Evolutionary conservation across 768 basidiomycete species (phyloP).

Genomic region (Crucibulum laeve): DNA sequence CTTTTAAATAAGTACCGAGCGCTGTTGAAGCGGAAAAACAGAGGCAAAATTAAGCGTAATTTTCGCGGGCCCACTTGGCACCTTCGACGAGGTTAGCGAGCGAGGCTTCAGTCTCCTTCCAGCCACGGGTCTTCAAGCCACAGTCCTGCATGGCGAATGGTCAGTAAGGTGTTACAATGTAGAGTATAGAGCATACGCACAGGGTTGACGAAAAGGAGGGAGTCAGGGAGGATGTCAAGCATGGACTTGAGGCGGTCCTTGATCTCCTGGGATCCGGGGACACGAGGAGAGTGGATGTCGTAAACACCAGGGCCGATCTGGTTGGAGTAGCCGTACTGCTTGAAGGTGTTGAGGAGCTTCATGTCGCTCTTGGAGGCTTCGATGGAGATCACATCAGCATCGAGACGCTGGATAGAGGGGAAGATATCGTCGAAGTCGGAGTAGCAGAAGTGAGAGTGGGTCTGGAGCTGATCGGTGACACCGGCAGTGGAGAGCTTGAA

Average conservation of each 20-base stretch:
- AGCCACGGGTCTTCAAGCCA: conserved; percentile 97
- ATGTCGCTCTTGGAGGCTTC: conserved; percentile 98
- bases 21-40: conserved; percentile 87
- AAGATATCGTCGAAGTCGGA: conserved; percentile 99
- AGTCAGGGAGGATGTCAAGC: conserved; percentile 74
- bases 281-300: conserved; percentile 99
- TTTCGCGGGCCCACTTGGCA: conserved; percentile 90
- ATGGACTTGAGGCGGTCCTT: conserved; percentile 86
- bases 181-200: conserved; percentile 25
- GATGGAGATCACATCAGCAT: conserved; percentile 98
- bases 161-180: neutral
- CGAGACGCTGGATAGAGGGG: conserved; percentile 93
- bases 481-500: conserved; percentile 98
- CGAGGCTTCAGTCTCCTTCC: conserved; percentile 95
- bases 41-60: conserved; percentile 58
- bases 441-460: conserved; percentile 99
- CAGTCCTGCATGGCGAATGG: conserved; percentile 56
- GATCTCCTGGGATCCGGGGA: conserved; percentile 91
- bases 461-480: conserved; percentile 90
- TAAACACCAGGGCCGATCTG: conserved; percentile 98
- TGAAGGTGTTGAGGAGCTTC: conserved; percentile 95
- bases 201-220: conserved; percentile 90
- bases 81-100: conserved; percentile 84
- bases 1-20: conserved; percentile 59
- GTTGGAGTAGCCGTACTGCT: conserved; percentile 92